Evolutionary conservation across 176 grass and related monocot species (phyloP).

Genomic region (Oryza longistaminata): DNA sequence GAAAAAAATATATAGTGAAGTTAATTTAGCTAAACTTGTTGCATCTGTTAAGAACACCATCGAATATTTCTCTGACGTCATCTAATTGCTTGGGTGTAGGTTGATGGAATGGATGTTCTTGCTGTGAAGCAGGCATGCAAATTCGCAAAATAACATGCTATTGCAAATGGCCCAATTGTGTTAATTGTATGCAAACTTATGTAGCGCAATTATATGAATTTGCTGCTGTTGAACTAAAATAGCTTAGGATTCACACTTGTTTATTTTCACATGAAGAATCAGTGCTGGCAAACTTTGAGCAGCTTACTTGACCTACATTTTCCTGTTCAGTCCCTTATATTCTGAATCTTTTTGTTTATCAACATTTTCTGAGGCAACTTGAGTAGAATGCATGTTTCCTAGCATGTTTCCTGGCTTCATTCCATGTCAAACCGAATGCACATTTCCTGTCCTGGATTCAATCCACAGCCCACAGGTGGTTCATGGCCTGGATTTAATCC

Average conservation of each 20-base stretch:
- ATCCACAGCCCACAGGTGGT: too few relatives aligned
- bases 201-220: neutral
- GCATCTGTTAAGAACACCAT: too few relatives aligned
- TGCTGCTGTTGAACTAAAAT: neutral
- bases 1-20: too few relatives aligned
- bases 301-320: neutral
- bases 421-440: too few relatives aligned
- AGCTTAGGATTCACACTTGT: neutral
- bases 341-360: neutral
- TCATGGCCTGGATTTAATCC: too few relatives aligned
- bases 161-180: conserved; percentile 86
- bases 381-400: too few relatives aligned
- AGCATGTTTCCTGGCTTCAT: too few relatives aligned
- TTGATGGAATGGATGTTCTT: conserved; percentile 96
- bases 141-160: conserved; percentile 87
- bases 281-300: neutral
- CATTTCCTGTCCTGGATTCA: too few relatives aligned
- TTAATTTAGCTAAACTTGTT: too few relatives aligned
- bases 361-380: neutral
- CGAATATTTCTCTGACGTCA: neutral
- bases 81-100: conserved; percentile 41
- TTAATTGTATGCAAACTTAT: neutral
- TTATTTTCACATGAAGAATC: conserved; percentile 1
- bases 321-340: neutral
- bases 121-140: conserved; percentile 96